Evolutionary conservation across 495 filamentous ascomycete species (phyloP), one percentile per base, ranked within the genome.

Genomic region (Thermothielavioides terrestris): DNA sequence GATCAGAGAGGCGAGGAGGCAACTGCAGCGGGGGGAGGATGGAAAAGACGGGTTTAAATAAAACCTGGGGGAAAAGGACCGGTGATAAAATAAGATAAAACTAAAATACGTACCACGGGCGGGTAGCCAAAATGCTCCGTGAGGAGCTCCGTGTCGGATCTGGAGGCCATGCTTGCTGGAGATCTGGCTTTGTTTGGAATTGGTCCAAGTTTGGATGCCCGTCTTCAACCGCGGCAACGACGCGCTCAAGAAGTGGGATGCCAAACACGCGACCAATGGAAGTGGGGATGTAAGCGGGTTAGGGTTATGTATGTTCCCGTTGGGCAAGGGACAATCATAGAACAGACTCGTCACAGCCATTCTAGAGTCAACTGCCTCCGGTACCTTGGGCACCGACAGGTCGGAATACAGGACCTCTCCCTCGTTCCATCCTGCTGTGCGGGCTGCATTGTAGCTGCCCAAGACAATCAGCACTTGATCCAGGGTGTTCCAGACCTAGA

Each of bases 111-210:
- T 64, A 95, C 91, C 53, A 95, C 74, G 22, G 92, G 92, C 2
- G 92, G 91, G 59, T 95, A 95, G 53, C 86, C 85, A 59, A 98
- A 84, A 63, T 97, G 92, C 76, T 98, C 92, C 7, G 94, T 95
- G 57, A 98, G 78, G 56, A 98, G 76, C 48, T 88, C 83, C 23
- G 76, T 86, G 47, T 81, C 76, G 53, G 75, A 68, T 43, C 63
- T 47, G 14, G 65, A 61, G 41, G 68, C 69, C 75, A 82, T 81
- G 44, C 48, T 66, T n/a, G n/a, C n/a, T n/a, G n/a, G n/a, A n/a
- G n/a, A n/a, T n/a, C n/a, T n/a, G n/a, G n/a, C n/a, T n/a, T n/a
- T n/a, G n/a, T n/a, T n/a, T n/a, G n/a, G n/a, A n/a, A n/a, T n/a
- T n/a, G n/a, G n/a, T n/a, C n/a, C n/a, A n/a, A n/a, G n/a, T n/a